Conservation (phyloP, 345 rosid genomes). For the Reutealis trisperma region DNA sequence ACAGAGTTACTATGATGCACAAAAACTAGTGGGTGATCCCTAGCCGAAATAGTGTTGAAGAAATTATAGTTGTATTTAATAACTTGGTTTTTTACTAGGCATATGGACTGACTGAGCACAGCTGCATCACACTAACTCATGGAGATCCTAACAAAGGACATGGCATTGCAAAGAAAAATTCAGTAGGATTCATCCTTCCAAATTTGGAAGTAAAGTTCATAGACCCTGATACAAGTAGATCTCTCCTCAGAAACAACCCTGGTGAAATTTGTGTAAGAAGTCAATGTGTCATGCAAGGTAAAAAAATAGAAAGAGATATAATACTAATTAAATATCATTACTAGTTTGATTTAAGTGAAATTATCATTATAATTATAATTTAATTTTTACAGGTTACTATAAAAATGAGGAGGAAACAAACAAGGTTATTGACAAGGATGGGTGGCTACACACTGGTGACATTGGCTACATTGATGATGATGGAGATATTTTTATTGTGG, state of each 20-base stretch:
- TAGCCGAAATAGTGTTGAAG: too few relatives aligned
- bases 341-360: too few relatives aligned
- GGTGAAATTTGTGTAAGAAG: conserved; percentile 95
- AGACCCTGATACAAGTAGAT: conserved; percentile 66
- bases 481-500: conserved; percentile 88
- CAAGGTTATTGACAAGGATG: conserved; percentile 67
- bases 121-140: conserved; percentile 87
- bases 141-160: conserved; percentile 60
- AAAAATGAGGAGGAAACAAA: conserved; percentile 74
- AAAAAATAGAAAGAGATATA: neutral
- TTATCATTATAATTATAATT: too few relatives aligned
- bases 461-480: conserved; percentile 87
- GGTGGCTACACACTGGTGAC: conserved; percentile 95
- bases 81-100: conserved; percentile 42
- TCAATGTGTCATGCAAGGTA: conserved; percentile 90
- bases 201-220: conserved; percentile 84
- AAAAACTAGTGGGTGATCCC: too few relatives aligned
- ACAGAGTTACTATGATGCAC: too few relatives aligned
- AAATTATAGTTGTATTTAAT: too few relatives aligned
- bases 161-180: conserved; percentile 69
- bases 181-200: conserved; percentile 86
- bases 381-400: conserved; percentile 50
- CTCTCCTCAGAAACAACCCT: conserved; percentile 67
- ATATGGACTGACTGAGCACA: conserved; percentile 95
- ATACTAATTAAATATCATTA: too few relatives aligned